Percentiles rank a stretch among this genome's conserved stretches.
These are phyloP conservation scores for Alternaria brassicae DNA, from an alignment of 2,329 filamentous ascomycete genomes.

Conservation along the genomic window DNA sequence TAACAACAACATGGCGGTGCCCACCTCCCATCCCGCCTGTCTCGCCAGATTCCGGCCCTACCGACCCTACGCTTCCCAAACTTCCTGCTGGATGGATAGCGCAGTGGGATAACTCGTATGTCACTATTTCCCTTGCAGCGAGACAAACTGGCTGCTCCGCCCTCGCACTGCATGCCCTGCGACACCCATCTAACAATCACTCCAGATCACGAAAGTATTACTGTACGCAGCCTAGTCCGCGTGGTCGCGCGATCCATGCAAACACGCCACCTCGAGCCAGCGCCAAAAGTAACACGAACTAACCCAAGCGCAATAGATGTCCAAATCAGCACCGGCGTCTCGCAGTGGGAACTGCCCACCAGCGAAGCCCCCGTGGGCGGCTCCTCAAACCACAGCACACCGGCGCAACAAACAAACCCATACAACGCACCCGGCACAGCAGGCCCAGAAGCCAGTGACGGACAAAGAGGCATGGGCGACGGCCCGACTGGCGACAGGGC, in stretches of 20 bases:
- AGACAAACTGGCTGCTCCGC: constrained; percentile 22
- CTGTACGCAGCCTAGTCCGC: constrained; percentile 33
- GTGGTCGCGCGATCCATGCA: neutral
- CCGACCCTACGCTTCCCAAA: constrained; percentile 48
- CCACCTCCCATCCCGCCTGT: constrained; percentile 46
- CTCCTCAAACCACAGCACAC: constrained; percentile 60
- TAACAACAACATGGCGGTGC: constrained; percentile 39
- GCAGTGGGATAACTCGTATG: constrained; percentile 51
- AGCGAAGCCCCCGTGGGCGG: constrained; percentile 67
- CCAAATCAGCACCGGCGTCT: constrained; percentile 73
- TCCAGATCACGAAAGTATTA: constrained; percentile 51
- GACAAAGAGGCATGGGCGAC: constrained; percentile 57
- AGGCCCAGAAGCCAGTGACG: constrained; percentile 49
- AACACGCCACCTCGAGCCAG: neutral
- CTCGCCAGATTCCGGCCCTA: constrained; percentile 51
- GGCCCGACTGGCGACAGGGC: constrained; percentile 61
- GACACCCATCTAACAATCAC: constrained; percentile 30
- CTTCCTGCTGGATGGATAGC: constrained; percentile 51
- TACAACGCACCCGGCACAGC: constrained; percentile 59
- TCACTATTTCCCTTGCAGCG: constrained; percentile 7
- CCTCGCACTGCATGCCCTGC: constrained; percentile 22
- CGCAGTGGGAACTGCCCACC: constrained; percentile 77
- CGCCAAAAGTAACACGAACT: neutral
- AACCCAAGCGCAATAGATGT: constrained; percentile 54
- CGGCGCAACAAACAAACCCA: constrained; percentile 62